These are phyloP conservation scores for Mycena haematopus DNA, from an alignment of 768 basidiomycete genomes.

Conservation along the genomic window DNA sequence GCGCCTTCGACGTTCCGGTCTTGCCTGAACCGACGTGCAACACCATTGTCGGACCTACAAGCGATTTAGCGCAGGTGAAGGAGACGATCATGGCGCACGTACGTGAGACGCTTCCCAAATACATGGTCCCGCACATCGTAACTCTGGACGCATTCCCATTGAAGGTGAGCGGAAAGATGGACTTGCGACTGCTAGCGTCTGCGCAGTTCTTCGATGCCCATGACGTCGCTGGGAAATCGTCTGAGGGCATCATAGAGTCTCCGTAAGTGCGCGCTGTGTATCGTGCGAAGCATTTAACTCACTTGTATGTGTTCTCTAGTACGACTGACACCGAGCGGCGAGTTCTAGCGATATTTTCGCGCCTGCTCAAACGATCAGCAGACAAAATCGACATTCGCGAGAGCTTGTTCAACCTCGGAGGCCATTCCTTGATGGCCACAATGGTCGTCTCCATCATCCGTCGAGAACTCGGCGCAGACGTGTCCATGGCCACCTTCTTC, in stretches of 20 bases:
- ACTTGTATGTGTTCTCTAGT: conserved; percentile 4
- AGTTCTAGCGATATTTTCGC: conserved; percentile 5
- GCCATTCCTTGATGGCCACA: conserved; percentile 9
- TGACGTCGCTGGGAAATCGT: conserved; percentile 1
- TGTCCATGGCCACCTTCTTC: conserved; percentile 9
- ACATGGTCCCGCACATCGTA: conserved; percentile 8
- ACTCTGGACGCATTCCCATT: conserved; percentile 9
- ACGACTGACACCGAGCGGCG: conserved; percentile 4
- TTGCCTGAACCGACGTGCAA: conserved; percentile 7
- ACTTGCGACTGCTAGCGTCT: not conserved
- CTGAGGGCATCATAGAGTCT: conserved; percentile 9
- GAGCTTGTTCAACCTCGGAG: conserved; percentile 8
- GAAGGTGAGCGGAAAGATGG: conserved; percentile 4
- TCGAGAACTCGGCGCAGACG: conserved; percentile 9
- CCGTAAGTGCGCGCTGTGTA: conserved; percentile 3
- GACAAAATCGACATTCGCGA: conserved; percentile 4
- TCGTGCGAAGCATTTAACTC: not conserved
- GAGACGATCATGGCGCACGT: conserved; percentile 4
- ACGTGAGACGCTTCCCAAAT: conserved; percentile 1
- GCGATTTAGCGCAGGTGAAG: conserved; percentile 5
- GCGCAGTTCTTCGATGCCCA: conserved; percentile 9
- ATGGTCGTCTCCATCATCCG: conserved; percentile 9
- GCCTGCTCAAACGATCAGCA: conserved; percentile 3
- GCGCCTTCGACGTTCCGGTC: conserved; percentile 3
- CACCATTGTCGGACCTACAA: conserved; percentile 6